phyloP scores from a whole-genome alignment of 306 rosid genomes.

The Carpinus fangiana region DNA sequence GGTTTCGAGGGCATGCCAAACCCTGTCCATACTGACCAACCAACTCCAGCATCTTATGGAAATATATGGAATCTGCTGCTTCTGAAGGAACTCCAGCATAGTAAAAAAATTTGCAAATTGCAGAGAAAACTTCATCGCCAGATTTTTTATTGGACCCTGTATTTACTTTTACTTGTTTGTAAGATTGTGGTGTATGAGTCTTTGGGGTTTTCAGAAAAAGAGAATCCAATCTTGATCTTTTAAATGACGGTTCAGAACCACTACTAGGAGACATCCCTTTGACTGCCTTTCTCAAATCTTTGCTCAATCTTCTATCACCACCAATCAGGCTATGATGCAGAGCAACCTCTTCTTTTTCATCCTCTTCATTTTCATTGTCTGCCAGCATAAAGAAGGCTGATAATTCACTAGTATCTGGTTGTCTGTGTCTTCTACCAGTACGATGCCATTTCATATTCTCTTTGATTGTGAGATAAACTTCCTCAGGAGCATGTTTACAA shows the following conservation, averaged over 20 bases:
- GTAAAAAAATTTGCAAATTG: slow-evolving; percentile 91
- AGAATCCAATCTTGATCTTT: slow-evolving; percentile 86
- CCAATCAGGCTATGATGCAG: slow-evolving; percentile 56
- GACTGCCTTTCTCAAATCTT: slow-evolving; percentile 54
- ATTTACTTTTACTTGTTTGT: slow-evolving; percentile 61
- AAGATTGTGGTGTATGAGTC: slow-evolving; percentile 62
- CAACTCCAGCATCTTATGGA: slow-evolving; percentile 85
- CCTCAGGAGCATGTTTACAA: slow-evolving; percentile 91
- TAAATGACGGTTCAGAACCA: slow-evolving; percentile 71
- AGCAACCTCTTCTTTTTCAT: slow-evolving; percentile 61
- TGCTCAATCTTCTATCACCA: slow-evolving; percentile 61
- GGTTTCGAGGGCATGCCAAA: slow-evolving; percentile 71
- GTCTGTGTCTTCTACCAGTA: slow-evolving; percentile 84
- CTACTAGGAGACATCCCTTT: slow-evolving; percentile 55
- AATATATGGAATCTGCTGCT: slow-evolving; percentile 80
- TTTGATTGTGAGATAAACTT: slow-evolving; percentile 78
- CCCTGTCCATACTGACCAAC: slow-evolving; percentile 84
- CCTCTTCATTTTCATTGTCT: slow-evolving; percentile 74
- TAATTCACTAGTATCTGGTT: slow-evolving; percentile 60
- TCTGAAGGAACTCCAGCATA: slow-evolving; percentile 89
- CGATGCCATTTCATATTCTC: slow-evolving; percentile 99
- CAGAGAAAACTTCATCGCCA: slow-evolving; percentile 74
- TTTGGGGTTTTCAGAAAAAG: slow-evolving; percentile 67
- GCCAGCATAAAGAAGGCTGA: slow-evolving; percentile 62
- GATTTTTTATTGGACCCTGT: slow-evolving; percentile 54